Evolutionary conservation across 2,329 filamentous ascomycete genomes (phyloP).

Genomic region (Escovopsis sp.): DNA sequence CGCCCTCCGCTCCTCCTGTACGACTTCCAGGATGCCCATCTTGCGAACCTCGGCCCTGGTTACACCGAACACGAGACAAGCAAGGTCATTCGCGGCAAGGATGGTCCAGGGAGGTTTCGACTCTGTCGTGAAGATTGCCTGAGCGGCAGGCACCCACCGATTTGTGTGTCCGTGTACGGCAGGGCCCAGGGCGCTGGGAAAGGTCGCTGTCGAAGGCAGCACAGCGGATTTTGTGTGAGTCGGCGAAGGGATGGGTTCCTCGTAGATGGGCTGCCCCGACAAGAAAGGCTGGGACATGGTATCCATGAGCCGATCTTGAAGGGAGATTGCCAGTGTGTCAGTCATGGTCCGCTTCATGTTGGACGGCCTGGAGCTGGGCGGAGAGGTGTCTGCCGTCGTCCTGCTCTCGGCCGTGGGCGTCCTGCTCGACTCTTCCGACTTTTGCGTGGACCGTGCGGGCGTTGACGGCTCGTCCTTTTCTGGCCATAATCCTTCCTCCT

Average conservation of each 20-base stretch:
- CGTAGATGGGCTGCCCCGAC: constrained; percentile 23
- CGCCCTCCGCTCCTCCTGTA: constrained; percentile 71
- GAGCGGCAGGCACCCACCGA: constrained; percentile 78
- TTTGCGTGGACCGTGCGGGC: constrained; percentile 11
- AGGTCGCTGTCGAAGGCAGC: constrained; percentile 19
- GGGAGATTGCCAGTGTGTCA: constrained; percentile 57
- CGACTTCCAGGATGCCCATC: constrained; percentile 88
- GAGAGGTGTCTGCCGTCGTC: constrained; percentile 35
- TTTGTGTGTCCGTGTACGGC: constrained; percentile 77
- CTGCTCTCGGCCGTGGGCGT: constrained; percentile 42
- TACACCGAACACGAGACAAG: constrained; percentile 96
- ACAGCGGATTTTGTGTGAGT: constrained; percentile 24
- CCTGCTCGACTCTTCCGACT: constrained; percentile 36
- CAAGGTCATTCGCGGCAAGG: constrained; percentile 86
- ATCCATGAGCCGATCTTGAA: constrained; percentile 76
- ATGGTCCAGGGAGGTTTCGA: constrained; percentile 87
- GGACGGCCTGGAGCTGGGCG: constrained; percentile 43
- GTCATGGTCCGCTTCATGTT: constrained; percentile 78
- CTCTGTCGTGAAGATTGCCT: constrained; percentile 97
- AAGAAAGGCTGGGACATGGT: constrained; percentile 71
- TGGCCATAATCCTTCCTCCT: constrained; percentile 2
- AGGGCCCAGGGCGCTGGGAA: constrained; percentile 36
- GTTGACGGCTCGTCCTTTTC: constrained; percentile 7
- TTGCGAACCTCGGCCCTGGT: constrained; percentile 91
- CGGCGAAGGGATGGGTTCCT: constrained; percentile 29